phyloP scores from a whole-genome alignment of 2,329 filamentous ascomycete species.

The Lachnellula hyalina region DNA sequence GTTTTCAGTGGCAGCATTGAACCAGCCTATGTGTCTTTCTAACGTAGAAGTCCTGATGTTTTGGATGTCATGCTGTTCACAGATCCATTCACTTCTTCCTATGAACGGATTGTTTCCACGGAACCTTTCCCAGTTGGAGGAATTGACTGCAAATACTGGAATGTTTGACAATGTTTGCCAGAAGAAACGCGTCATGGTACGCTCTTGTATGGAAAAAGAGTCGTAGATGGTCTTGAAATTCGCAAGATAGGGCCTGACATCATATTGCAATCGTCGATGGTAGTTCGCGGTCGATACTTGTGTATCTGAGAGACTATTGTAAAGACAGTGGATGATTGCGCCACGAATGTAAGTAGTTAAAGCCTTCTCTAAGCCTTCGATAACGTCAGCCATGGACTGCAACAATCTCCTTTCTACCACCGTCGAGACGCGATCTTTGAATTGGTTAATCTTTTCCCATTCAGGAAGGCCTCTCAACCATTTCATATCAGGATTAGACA shows the following conservation, averaged over 20 bases:
- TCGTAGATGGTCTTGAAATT: slow-evolving; percentile 15
- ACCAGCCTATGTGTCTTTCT: neutral
- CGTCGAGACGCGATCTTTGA: neutral
- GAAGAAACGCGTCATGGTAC: slow-evolving; percentile 29
- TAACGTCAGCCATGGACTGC: neutral
- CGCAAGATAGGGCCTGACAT: neutral
- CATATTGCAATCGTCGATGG: slow-evolving; percentile 8
- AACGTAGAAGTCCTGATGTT: neutral
- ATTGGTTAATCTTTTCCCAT: slow-evolving; percentile 26
- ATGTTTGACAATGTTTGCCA: slow-evolving; percentile 22
- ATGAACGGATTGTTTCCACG: neutral
- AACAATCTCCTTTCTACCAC: neutral
- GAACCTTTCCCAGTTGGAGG: neutral
- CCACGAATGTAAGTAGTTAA: slow-evolving; percentile 3
- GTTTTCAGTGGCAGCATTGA: neutral
- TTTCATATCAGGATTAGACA: slow-evolving; percentile 31
- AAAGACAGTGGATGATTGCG: slow-evolving; percentile 11
- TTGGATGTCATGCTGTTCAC: neutral
- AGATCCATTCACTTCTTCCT: neutral
- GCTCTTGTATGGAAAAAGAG: slow-evolving; percentile 19
- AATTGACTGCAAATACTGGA: neutral
- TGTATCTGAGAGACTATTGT: slow-evolving; percentile 3
- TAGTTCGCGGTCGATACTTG: neutral
- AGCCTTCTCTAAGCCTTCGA: neutral
- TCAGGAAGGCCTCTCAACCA: slow-evolving; percentile 33